Evolutionary conservation across 179 eudicot genomes (phyloP).

Genomic region (Silene noctiflora): DNA sequence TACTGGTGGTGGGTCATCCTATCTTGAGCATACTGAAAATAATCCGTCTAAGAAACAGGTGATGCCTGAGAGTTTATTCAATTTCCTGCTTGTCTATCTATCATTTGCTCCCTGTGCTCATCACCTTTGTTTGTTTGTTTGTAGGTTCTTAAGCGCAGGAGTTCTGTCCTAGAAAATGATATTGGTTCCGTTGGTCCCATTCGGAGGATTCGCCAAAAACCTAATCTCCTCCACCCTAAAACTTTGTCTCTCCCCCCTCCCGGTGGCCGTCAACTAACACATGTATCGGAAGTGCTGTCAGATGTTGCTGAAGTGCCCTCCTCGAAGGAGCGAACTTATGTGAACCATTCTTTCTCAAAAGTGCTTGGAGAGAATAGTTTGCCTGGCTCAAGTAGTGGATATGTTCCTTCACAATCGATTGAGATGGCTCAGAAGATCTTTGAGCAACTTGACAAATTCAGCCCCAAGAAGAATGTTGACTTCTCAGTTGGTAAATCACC

Average conservation of each 20-base stretch:
- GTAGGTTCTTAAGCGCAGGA: conserved; percentile 81
- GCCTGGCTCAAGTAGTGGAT: conserved; percentile 41
- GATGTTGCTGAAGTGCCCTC: conserved; percentile 33
- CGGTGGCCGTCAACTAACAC: conserved; percentile 29
- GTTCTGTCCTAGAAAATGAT: conserved; percentile 71
- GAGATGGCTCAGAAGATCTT: conserved; percentile 75
- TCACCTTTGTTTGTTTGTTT: conserved; percentile 12
- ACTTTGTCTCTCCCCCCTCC: conserved; percentile 30
- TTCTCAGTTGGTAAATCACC: conserved; percentile 39
- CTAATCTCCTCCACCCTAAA: conserved; percentile 60
- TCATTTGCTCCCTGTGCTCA: conserved; percentile 21
- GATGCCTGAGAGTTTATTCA: conserved; percentile 8
- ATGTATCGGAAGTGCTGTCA: conserved; percentile 36
- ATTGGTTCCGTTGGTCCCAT: conserved; percentile 77
- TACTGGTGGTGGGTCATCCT: conserved; percentile 24
- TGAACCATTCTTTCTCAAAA: conserved; percentile 28
- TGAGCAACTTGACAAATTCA: conserved; percentile 66
- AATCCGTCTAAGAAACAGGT: conserved; percentile 49
- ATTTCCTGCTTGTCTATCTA: not conserved
- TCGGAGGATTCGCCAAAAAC: conserved; percentile 83
- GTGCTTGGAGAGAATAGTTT: conserved; percentile 28
- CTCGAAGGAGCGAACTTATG: conserved; percentile 29
- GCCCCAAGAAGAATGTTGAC: conserved; percentile 49
- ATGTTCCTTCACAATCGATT: conserved; percentile 66
- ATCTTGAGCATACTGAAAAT: conserved; percentile 40